Evolutionary conservation across 345 rosid species (phyloP).

Genomic region (Eucalyptus marginata): DNA sequence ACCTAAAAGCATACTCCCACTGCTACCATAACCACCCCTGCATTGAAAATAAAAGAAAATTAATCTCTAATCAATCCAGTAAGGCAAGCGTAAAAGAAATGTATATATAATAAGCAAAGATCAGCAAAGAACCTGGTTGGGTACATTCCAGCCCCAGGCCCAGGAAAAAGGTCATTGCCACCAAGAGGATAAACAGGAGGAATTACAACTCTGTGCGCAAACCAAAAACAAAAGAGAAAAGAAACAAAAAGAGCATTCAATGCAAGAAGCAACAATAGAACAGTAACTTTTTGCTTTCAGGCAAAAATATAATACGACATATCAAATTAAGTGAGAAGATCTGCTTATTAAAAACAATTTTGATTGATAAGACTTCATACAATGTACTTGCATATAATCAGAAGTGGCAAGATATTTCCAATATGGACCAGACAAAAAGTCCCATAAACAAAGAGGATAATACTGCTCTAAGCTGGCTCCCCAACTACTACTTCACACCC

Average conservation of each 20-base stretch:
- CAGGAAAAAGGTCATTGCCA: conserved; percentile 52
- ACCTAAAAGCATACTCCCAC: conserved; percentile 80
- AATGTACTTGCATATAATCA: neutral
- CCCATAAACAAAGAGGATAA: neutral
- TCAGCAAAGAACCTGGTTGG: conserved; percentile 38
- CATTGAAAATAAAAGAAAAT: neutral
- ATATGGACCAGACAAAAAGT: neutral
- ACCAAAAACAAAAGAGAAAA: neutral
- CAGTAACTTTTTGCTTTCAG: neutral
- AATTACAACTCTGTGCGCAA: conserved; percentile 26
- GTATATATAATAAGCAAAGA: neutral
- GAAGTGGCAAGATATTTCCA: neutral
- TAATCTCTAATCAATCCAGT: neutral
- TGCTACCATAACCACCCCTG: conserved; percentile 49
- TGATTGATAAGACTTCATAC: neutral
- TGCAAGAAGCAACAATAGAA: neutral
- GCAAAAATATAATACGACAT: neutral
- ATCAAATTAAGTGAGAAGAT: neutral
- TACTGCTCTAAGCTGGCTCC: neutral
- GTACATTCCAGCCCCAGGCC: conserved; percentile 67
- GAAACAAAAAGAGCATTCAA: neutral
- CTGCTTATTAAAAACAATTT: neutral
- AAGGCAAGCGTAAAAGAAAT: neutral
- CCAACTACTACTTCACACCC: neutral
- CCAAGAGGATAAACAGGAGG: conserved; percentile 44